phyloP scores from a whole-genome alignment of 257 asterid species.

The Petunia axillaris region DNA sequence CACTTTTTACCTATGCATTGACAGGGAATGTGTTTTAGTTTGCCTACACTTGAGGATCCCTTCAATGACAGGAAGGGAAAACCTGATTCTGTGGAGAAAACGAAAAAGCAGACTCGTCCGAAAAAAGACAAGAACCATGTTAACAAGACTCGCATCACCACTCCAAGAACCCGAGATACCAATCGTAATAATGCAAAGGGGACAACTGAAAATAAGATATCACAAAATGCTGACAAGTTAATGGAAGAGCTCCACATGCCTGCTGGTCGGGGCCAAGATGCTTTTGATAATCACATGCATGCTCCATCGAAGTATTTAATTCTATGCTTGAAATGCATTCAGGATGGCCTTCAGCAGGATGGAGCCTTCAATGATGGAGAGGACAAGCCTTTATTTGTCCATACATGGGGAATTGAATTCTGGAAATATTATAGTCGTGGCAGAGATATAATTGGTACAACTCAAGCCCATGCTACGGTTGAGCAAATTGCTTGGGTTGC shows the following conservation, averaged over 20 bases:
- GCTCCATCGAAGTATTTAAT: constrained; percentile 73
- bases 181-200: not conserved
- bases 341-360: constrained; percentile 46
- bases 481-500: constrained; percentile 92
- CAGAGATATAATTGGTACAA: constrained; percentile 68
- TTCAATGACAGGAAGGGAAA: constrained; percentile 66
- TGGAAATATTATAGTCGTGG: constrained; percentile 68
- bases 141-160: constrained; percentile 37
- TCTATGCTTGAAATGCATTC: constrained; percentile 70
- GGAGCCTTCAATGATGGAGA: constrained; percentile 37
- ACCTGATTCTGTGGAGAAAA: constrained; percentile 39
- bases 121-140: constrained; percentile 36
- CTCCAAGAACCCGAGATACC: constrained; percentile 21
- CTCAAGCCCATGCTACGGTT: constrained; percentile 45
- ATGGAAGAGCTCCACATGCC: constrained; percentile 33
- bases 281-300: constrained; percentile 33
- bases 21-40: constrained; percentile 96
- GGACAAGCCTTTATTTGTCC: constrained; percentile 53
- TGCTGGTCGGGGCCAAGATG: constrained; percentile 33
- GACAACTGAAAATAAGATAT: constrained; percentile 29
- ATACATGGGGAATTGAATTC: constrained; percentile 80
- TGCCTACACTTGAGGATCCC: constrained; percentile 85
- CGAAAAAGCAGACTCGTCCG: constrained; percentile 40
- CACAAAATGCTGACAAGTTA: constrained; percentile 37
- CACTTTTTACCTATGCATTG: constrained; percentile 27